Base-by-base conservation (phyloP, 1,139 yeast genomes). In the Debaryomyces subglobosus region DNA sequence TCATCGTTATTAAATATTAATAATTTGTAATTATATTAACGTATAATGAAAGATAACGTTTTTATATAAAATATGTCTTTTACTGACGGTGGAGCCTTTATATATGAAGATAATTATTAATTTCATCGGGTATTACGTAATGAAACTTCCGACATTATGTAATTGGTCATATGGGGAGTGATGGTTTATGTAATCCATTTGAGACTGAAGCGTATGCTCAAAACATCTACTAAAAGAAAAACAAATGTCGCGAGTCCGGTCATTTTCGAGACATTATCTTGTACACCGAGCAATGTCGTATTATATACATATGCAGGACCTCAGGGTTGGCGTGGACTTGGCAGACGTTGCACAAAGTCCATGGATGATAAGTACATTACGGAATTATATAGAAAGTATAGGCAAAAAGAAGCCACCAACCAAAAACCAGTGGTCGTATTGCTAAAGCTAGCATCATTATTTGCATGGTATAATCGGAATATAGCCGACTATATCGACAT, bases 1-100 rank as follows among this genome's bases (percentile, higher is more conserved):
- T 54, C 69, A 65, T 65, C 35, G n/a, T 39, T 16, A 32, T 21
- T n/a, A 16, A n/a, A 21, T 33, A 32, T 30, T 23, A 24, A 12
- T 15, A 15, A 20, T 20, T 35, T 12, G 20, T 2, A 35, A 2
- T 18, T 35, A 35, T 20, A 5, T 20, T 35, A 35, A 35, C 4
- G 13, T 34, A 34, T 34, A 34, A 30, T 30, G 4, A 30, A 30
- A 32, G 35, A 32, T 32, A 32, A 16, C 20, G 20, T 8, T 27
- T 27, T 27, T 12, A 27, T 3, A 4, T 9, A 27, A 27, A 10
- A 27, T 27, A 12, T 5, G n/a, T 27, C 30, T 27, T 27, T 27
- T 27, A 27, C 30, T 27, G 30, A 27, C 30, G 30, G 30, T 27
- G 30, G 30, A 35, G 38, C 38, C 38, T 35, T 35, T 35, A 35